Conservation (phyloP, 2,329 filamentous ascomycete species). For the Arthrobotrys megalospora region DNA sequence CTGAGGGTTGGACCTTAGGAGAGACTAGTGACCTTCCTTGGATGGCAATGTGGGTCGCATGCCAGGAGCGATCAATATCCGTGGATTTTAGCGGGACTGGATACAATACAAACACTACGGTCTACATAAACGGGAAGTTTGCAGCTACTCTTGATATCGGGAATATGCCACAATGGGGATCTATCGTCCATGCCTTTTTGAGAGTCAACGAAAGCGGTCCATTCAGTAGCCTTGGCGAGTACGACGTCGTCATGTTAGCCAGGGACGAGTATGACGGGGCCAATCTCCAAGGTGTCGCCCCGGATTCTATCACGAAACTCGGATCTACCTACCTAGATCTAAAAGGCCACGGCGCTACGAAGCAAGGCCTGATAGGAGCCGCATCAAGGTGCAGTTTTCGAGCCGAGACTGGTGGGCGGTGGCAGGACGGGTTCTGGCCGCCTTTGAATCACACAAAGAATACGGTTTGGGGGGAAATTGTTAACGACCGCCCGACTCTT, state of each 20-base stretch:
- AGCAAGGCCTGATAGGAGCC: background rate
- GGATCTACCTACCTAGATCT: background rate
- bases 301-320: background rate
- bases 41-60: slow-evolving; percentile 5
- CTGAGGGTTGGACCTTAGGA: slow-evolving; percentile 1
- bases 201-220: background rate
- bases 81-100: background rate
- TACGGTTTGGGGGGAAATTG: background rate
- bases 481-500: slow-evolving; percentile 2
- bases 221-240: slow-evolving; percentile 4
- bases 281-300: background rate
- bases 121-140: background rate
- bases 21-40: background rate
- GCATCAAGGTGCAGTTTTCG: background rate
- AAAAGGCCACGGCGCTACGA: background rate
- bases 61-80: background rate
- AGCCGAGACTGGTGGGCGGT: background rate
- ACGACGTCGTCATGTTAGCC: background rate
- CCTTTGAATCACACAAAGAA: slow-evolving; percentile 1
- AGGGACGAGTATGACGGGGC: background rate
- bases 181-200: background rate
- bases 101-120: background rate
- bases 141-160: background rate
- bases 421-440: background rate
- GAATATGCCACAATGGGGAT: slow-evolving; percentile 8